Evolutionary conservation across 352 stramenopile species (phyloP), one percentile per base, ranked within the genome.

Genomic region (Pythium insidiosum): DNA sequence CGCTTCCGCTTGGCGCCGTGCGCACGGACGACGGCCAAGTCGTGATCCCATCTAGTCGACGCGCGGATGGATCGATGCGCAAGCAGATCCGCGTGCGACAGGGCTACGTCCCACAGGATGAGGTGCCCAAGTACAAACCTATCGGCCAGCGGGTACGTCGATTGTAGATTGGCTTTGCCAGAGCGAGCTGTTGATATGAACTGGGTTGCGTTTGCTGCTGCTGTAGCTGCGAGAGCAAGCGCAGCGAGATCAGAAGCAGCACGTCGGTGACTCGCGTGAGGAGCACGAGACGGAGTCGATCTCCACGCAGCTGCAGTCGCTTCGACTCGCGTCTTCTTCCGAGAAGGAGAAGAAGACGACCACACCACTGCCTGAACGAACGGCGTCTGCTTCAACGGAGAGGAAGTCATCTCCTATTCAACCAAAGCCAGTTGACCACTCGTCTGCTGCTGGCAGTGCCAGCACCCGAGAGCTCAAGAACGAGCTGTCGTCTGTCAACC

Each of bases 31-130:
- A 86, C 21, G 80, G 80, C 6, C 43, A 75, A 1, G 74, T 88
- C 15, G 61, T 88, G 36, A 71, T 93, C 35, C 75, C 77, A 11
- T 63, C 64, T 41, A 84, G 64, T 19, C 53, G 47, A 19, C 73
- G 80, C 19, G 67, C 81, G 3, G 76, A 94, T 56, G 81, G 81
- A 1, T 86, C 78, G 0, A 64, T 75, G 42, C 75, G 81, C 38
- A 90, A 90, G 51, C 41, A 75, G 21, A 85, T 94, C 39, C 75
- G 77, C 45, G 84, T 94, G 50, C 81, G 81, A 24, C 53, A 83
- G 55, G 78, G 78, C 43, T 90, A 88, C 52, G 61, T 89, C 34
- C 75, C 76, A 36, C 78, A 88, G 56, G 81, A 94, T 43, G 81
- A 94, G 51, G 61, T 87, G 39, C 68, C 73, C 41, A 76, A 75